Percentiles rank a stretch among this genome's conserved stretches.
phyloP scores from a whole-genome alignment of 345 rosid genomes.

The Kernera saxatilis region DNA sequence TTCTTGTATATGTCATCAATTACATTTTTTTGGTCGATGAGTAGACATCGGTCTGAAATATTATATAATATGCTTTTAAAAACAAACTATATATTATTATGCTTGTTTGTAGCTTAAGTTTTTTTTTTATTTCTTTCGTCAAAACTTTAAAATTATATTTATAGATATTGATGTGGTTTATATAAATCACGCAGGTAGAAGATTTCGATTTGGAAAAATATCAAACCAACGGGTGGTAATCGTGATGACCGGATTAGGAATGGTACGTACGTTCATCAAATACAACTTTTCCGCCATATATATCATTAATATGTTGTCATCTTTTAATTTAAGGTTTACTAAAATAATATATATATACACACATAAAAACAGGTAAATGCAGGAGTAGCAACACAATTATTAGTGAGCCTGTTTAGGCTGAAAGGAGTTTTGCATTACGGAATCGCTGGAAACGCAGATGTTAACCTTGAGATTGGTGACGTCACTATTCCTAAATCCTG shows the following conservation, averaged over 20 bases:
- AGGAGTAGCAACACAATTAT: conserved; percentile 53
- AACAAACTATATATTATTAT: neutral
- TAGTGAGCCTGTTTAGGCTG: conserved; percentile 47
- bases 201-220: conserved; percentile 53
- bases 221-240: conserved; percentile 41
- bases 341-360: neutral
- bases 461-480: conserved; percentile 53
- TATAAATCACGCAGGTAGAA: conserved; percentile 41
- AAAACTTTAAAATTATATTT: neutral
- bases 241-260: conserved; percentile 64
- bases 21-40: too few species aligned
- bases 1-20: neutral
- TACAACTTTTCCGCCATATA: neutral
- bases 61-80: too few species aligned
- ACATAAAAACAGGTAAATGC: conserved; percentile 51
- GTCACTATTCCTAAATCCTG: conserved; percentile 56
- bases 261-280: conserved; percentile 32
- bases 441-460: conserved; percentile 70
- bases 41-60: too few species aligned
- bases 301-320: too few species aligned
- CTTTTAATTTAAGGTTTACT: neutral
- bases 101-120: neutral
- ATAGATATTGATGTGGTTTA: neutral
- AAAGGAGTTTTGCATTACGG: conserved; percentile 71
- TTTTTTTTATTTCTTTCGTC: neutral